Percentiles rank a stretch among this genome's conserved stretches.
These are phyloP conservation scores for Agapanthus africanus DNA, from an alignment of 106 monocot species.

Conservation along the genomic window DNA sequence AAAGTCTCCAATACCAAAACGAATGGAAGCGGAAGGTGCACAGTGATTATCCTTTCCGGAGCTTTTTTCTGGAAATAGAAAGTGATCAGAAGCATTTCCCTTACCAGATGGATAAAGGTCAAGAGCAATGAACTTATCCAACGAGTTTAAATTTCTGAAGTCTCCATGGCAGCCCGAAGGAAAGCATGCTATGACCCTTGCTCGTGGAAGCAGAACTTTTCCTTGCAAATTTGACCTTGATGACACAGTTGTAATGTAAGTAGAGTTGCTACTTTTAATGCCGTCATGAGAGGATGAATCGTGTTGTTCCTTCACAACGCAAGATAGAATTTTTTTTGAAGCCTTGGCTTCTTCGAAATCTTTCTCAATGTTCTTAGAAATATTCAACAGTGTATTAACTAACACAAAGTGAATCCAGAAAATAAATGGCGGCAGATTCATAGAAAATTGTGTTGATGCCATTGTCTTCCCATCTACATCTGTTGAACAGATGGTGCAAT, in stretches of 20 bases:
- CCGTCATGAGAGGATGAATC: constrained; percentile 10
- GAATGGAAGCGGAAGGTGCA: constrained; percentile 40
- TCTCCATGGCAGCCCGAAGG: constrained; percentile 33
- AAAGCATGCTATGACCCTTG: constrained; percentile 70
- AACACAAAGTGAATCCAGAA: constrained; percentile 73
- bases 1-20: constrained; percentile 40
- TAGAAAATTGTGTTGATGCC: constrained; percentile 36
- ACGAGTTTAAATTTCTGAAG: constrained; percentile 20
- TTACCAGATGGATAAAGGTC: constrained; percentile 42
- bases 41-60: constrained; percentile 17
- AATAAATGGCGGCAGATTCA: constrained; percentile 60
- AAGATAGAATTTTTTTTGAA: constrained; percentile 8
- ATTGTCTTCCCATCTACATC: constrained; percentile 26
- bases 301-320: constrained; percentile 7
- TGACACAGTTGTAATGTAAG: constrained; percentile 11
- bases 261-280: constrained; percentile 14
- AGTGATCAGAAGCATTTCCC: constrained; percentile 13
- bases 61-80: constrained; percentile 12
- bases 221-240: constrained; percentile 39
- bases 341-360: constrained; percentile 13
- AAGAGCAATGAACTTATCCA: constrained; percentile 61
- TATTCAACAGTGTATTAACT: constrained; percentile 36
- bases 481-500: constrained; percentile 31
- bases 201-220: constrained; percentile 39
- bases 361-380: constrained; percentile 38